Percentiles rank a stretch among this genome's conserved stretches.
Conservation (phyloP, 306 rosid genomes). For the Quercus gilva region DNA sequence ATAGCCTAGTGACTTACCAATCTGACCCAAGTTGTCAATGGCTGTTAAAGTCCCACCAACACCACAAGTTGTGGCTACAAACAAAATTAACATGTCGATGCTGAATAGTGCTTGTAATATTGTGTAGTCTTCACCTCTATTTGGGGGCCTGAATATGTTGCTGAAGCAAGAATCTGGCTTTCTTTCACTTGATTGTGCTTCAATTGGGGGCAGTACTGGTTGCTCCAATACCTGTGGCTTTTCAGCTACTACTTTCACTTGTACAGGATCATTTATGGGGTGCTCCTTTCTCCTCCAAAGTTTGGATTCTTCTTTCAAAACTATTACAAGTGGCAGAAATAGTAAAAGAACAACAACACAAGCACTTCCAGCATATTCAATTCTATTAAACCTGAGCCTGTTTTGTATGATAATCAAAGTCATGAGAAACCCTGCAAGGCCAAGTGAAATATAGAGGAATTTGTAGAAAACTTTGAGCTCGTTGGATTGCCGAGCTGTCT, state of each 20-base stretch:
- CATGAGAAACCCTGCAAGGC: constrained; percentile 66
- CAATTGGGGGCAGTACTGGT: background rate
- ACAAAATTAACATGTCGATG: constrained; percentile 58
- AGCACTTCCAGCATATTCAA: constrained; percentile 35
- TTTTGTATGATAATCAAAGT: constrained; percentile 46
- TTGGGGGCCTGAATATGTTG: constrained; percentile 45
- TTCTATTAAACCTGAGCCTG: constrained; percentile 30
- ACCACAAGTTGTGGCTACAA: constrained; percentile 38
- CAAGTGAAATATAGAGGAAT: constrained; percentile 59
- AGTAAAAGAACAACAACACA: constrained; percentile 33
- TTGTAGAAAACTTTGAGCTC: constrained; percentile 51
- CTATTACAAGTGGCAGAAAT: constrained; percentile 46
- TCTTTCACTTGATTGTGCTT: background rate
- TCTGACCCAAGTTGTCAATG: constrained; percentile 74
- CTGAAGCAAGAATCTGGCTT: constrained; percentile 22
- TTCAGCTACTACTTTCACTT: constrained; percentile 15
- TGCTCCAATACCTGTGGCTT: constrained; percentile 7
- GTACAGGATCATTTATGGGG: constrained; percentile 4
- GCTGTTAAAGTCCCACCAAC: constrained; percentile 64
- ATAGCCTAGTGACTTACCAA: constrained; percentile 57
- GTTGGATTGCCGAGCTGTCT: constrained; percentile 21
- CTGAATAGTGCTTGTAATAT: constrained; percentile 71
- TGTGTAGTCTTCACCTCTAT: constrained; percentile 69
- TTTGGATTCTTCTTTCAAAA: constrained; percentile 40
- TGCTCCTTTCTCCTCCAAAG: constrained; percentile 30